phyloP scores from a whole-genome alignment of 352 stramenopile species.

The Phytophthora pisi region DNA sequence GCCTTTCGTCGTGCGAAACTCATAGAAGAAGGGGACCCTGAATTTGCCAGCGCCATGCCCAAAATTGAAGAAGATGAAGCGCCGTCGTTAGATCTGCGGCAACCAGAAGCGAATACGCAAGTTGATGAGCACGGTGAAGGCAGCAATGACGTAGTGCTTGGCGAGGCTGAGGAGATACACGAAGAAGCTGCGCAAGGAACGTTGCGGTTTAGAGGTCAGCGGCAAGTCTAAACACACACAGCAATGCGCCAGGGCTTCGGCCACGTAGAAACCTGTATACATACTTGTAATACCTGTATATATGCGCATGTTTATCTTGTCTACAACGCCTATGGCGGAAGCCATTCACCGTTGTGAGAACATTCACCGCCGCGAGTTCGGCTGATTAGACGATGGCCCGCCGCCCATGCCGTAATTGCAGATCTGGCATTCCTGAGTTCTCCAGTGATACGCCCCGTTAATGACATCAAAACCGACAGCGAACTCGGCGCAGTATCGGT shows the following conservation, averaged over 20 bases:
- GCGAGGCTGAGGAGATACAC: too few relatives aligned
- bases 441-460: slow-evolving; percentile 84
- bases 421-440: slow-evolving; percentile 75
- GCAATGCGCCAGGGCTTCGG: not conserved
- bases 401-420: slow-evolving; percentile 80
- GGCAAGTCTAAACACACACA: not conserved
- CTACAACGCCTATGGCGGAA: not conserved
- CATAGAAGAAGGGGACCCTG: slow-evolving; percentile 2
- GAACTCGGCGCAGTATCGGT: slow-evolving; percentile 82
- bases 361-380: slow-evolving; percentile 51
- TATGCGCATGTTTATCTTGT: slow-evolving; percentile 10
- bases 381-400: slow-evolving; percentile 40
- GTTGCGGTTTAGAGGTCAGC: not conserved
- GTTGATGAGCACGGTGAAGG: not conserved
- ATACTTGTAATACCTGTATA: slow-evolving; percentile 2
- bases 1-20: slow-evolving; percentile 48
- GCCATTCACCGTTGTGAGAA: slow-evolving; percentile 38
- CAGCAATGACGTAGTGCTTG: not conserved
- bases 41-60: not conserved
- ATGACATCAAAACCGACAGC: slow-evolving; percentile 82
- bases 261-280: not conserved
- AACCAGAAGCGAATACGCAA: slow-evolving; percentile 1
- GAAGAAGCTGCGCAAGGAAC: not conserved
- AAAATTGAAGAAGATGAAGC: slow-evolving; percentile 16
- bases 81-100: not conserved